These are phyloP conservation scores for Gossypioides kirkii DNA, from an alignment of 345 rosid species.

Conservation along the genomic window DNA sequence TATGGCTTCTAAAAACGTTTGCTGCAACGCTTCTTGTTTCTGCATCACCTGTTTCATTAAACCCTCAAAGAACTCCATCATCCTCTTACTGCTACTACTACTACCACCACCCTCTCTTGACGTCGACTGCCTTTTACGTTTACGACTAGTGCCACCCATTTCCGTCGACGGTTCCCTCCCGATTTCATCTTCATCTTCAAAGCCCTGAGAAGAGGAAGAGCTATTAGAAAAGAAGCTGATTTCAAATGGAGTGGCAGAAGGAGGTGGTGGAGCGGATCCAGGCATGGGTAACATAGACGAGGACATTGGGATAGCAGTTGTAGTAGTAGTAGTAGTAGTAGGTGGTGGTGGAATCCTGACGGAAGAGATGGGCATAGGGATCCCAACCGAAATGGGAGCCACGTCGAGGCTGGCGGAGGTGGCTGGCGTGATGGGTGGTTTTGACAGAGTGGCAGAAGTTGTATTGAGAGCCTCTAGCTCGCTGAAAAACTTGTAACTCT, in stretches of 20 bases:
- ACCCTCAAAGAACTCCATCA: constrained; percentile 67
- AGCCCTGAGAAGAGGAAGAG: constrained; percentile 53
- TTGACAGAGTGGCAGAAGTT: constrained; percentile 19
- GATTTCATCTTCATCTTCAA: constrained; percentile 42
- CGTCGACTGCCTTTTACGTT: constrained; percentile 51
- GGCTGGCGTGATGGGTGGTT: constrained; percentile 16
- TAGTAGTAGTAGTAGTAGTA: background rate
- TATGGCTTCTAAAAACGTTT: constrained; percentile 63
- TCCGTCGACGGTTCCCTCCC: constrained; percentile 32
- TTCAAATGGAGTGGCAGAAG: constrained; percentile 22
- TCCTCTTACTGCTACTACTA: constrained; percentile 33
- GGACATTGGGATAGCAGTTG: constrained; percentile 2
- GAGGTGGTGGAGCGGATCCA: constrained; percentile 18
- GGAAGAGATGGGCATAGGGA: constrained; percentile 34
- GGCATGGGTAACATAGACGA: constrained; percentile 21
- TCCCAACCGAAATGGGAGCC: constrained; percentile 56
- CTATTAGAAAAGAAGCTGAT: constrained; percentile 58
- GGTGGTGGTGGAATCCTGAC: constrained; percentile 30
- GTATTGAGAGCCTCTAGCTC: constrained; percentile 73
- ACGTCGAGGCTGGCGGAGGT: background rate
- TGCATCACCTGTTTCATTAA: constrained; percentile 72
- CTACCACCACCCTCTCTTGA: constrained; percentile 17
- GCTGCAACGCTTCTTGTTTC: constrained; percentile 76
- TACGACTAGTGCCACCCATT: constrained; percentile 48
- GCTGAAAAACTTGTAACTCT: constrained; percentile 72